These are phyloP conservation scores for Pyricularia pennisetigena DNA, from an alignment of 2,329 filamentous ascomycete genomes.

Conservation along the genomic window DNA sequence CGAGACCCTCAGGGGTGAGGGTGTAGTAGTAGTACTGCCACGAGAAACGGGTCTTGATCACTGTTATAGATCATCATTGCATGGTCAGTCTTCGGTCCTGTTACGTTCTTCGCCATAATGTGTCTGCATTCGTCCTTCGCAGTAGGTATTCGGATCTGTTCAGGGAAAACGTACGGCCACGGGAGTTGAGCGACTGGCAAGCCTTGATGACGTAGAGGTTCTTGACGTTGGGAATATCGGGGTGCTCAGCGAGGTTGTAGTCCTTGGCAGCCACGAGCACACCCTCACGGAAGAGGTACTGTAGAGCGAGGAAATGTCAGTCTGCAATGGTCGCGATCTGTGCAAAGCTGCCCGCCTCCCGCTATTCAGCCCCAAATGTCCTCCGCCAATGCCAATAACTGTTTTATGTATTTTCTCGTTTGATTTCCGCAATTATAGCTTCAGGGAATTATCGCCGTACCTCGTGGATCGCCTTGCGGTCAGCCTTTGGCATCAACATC, in stretches of 20 bases:
- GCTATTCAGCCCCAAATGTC: not conserved
- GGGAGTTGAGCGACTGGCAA: conserved; percentile 93
- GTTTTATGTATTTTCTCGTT: not conserved
- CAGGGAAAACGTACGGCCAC: conserved; percentile 51
- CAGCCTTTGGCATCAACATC: conserved; percentile 99
- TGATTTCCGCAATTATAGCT: not conserved
- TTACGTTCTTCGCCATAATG: not conserved
- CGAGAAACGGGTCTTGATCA: conserved; percentile 98
- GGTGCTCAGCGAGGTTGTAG: conserved; percentile 87
- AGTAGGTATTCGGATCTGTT: not conserved
- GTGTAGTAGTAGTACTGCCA: conserved; percentile 99
- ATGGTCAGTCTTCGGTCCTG: not conserved
- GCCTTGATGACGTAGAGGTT: conserved; percentile 99
- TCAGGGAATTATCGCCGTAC: conserved; percentile 1
- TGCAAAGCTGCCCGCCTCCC: not conserved
- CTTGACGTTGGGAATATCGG: conserved; percentile 93
- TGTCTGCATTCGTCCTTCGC: not conserved
- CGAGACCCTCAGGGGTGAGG: conserved; percentile 69
- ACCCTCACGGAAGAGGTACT: conserved; percentile 77
- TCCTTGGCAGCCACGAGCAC: conserved; percentile 98
- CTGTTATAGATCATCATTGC: not conserved
- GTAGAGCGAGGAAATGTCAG: not conserved
- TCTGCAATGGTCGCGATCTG: not conserved
- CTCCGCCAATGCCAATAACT: not conserved
- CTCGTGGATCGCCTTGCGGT: conserved; percentile 99